Evolutionary conservation across 495 filamentous ascomycete species (phyloP).

Genomic region (Penicillium manginii): DNA sequence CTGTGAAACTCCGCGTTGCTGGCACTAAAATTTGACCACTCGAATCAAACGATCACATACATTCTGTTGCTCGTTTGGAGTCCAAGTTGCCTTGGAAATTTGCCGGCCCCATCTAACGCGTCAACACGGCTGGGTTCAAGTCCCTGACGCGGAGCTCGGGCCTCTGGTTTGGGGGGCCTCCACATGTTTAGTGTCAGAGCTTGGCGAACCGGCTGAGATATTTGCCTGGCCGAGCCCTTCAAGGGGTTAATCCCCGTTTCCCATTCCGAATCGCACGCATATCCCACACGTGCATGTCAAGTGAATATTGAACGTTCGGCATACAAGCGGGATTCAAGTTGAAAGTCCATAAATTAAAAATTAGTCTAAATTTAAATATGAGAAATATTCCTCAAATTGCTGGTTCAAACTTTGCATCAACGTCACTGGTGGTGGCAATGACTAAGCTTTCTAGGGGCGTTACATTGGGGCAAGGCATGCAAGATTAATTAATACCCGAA

Average conservation of each 20-base stretch:
- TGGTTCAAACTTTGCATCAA: neutral
- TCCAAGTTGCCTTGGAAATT: too few species aligned
- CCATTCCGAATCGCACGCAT: neutral
- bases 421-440: slow-evolving; percentile 8
- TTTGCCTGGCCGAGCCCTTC: neutral
- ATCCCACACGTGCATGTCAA: neutral
- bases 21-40: too few species aligned
- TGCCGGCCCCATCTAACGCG: neutral
- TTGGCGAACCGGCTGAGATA: neutral
- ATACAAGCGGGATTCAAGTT: too few species aligned
- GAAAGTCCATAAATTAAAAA: neutral
- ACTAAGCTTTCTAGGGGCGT: slow-evolving; percentile 2
- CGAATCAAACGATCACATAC: too few species aligned
- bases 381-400: neutral
- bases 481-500: slow-evolving; percentile 1
- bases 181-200: neutral
- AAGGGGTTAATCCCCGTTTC: neutral
- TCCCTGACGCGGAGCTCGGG: neutral
- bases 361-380: neutral
- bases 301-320: neutral
- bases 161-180: neutral
- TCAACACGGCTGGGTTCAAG: neutral
- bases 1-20: too few species aligned
- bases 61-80: too few species aligned
- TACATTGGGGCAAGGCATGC: neutral